phyloP scores from a whole-genome alignment of 1,139 yeast genomes.

The Blastobotrys elegans region DNA sequence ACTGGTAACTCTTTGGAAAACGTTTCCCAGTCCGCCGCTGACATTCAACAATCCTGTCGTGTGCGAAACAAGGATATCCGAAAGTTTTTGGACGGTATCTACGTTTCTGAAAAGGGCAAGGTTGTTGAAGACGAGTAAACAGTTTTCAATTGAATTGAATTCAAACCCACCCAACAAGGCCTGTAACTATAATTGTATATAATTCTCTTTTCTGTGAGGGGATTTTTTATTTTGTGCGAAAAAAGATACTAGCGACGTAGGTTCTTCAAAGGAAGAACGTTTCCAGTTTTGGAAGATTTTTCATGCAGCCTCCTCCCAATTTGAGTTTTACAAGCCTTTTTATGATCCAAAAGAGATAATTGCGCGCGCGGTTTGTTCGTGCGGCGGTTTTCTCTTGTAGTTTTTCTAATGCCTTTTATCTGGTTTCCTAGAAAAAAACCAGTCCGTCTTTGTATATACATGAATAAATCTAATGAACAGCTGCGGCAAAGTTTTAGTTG shows the following conservation, averaged over 20 bases:
- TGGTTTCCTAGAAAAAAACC: too few species aligned
- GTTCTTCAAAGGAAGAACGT: slow-evolving; percentile 15
- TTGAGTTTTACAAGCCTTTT: too few species aligned
- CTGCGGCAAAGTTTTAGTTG: too few species aligned
- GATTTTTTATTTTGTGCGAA: neutral
- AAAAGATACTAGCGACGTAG: slow-evolving; percentile 10
- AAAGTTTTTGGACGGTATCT: slow-evolving; percentile 98
- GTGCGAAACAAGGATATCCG: slow-evolving; percentile 99
- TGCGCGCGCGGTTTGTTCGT: too few species aligned
- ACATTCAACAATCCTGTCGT: slow-evolving; percentile 96
- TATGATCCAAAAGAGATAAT: too few species aligned
- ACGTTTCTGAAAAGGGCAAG: slow-evolving; percentile 94
- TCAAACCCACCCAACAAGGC: too few species aligned
- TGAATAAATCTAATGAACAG: too few species aligned
- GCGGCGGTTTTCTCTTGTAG: too few species aligned
- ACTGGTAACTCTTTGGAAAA: slow-evolving; percentile 96
- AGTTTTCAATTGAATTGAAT: neutral
- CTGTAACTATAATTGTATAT: slow-evolving; percentile 11
- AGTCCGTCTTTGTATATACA: too few species aligned
- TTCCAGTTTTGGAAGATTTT: slow-evolving; percentile 48
- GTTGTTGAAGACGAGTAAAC: slow-evolving; percentile 60
- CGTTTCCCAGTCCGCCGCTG: slow-evolving; percentile 98
- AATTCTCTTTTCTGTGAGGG: slow-evolving; percentile 3
- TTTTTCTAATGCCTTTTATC: too few species aligned
- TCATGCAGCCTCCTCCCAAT: too few species aligned